phyloP scores from a whole-genome alignment of 495 filamentous ascomycete species.

The Physcia stellaris region DNA sequence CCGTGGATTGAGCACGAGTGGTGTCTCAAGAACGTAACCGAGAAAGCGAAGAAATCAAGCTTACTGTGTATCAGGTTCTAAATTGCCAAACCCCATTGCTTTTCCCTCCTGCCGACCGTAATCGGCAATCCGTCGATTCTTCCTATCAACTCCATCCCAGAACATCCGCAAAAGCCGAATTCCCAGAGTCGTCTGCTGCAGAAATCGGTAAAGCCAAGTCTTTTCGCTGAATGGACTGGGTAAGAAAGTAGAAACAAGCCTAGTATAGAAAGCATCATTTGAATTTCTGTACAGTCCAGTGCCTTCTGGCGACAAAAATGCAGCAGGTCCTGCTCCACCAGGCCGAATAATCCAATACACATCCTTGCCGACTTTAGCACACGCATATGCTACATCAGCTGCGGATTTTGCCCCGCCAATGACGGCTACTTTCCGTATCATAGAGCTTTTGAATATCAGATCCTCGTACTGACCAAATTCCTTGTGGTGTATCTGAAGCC shows the following conservation, averaged over 20 bases:
- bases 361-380: conserved; percentile 21
- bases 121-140: conserved; percentile 2
- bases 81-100: conserved; percentile 9
- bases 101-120: conserved; percentile 10
- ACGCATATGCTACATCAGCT: conserved; percentile 28
- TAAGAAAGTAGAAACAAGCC: conserved; percentile 4
- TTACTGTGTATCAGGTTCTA: conserved; percentile 16
- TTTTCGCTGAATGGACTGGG: conserved; percentile 3
- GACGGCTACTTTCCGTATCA: conserved; percentile 16
- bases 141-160: conserved; percentile 7
- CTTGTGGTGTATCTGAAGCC: conserved; percentile 26
- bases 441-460: too few relatives aligned
- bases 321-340: conserved; percentile 21
- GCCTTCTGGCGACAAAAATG: conserved; percentile 13
- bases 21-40: conserved; percentile 5
- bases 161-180: conserved; percentile 3
- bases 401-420: conserved; percentile 31
- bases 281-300: conserved; percentile 19
- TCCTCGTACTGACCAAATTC: conserved; percentile 21
- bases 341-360: conserved; percentile 26
- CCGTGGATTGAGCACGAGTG: too few relatives aligned
- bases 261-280: conserved; percentile 8
- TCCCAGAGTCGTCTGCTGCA: conserved; percentile 8
- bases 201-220: conserved; percentile 3
- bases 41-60: background rate